A percentile compares a stretch with the other conserved stretches of the same genome.
Conservation (phyloP, 495 filamentous ascomycete species). For the Annulohypoxylon maeteangense region DNA sequence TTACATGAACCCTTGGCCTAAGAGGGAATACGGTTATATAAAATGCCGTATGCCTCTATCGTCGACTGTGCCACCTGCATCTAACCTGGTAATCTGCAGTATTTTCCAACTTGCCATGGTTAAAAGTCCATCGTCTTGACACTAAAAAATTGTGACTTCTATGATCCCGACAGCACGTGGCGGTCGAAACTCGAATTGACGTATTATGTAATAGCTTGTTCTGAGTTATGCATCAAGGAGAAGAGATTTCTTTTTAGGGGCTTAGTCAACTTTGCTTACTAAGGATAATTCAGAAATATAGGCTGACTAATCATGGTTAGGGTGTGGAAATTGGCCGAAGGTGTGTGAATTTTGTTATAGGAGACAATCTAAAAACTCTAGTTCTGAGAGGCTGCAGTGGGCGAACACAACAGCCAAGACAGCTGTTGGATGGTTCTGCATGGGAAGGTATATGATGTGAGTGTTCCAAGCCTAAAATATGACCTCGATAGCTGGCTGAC, state of each 20-base stretch:
- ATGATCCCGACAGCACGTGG: background rate
- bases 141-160: background rate
- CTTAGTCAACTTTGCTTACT: background rate
- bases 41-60: conserved; percentile 1
- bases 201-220: background rate
- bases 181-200: background rate
- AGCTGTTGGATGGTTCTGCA: conserved; percentile 84
- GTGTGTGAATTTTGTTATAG: conserved; percentile 6
- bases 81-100: background rate
- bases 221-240: conserved; percentile 18
- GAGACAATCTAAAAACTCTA: background rate
- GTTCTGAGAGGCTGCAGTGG: conserved; percentile 51
- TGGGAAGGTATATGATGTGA: conserved; percentile 79
- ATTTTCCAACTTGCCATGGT: background rate
- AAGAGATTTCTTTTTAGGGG: background rate
- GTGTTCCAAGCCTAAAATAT: conserved; percentile 43
- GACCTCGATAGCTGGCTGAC: conserved; percentile 36
- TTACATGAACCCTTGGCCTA: conserved; percentile 32
- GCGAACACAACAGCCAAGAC: conserved; percentile 70
- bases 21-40: conserved; percentile 20
- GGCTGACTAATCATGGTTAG: conserved; percentile 14
- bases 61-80: background rate
- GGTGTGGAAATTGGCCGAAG: conserved; percentile 28
- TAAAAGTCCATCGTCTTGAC: conserved; percentile 2
- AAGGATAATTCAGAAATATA: background rate